Evolutionary conservation across 1,284 basidiomycete species (phyloP).

Genomic region (Ustilago vetiveriae): DNA sequence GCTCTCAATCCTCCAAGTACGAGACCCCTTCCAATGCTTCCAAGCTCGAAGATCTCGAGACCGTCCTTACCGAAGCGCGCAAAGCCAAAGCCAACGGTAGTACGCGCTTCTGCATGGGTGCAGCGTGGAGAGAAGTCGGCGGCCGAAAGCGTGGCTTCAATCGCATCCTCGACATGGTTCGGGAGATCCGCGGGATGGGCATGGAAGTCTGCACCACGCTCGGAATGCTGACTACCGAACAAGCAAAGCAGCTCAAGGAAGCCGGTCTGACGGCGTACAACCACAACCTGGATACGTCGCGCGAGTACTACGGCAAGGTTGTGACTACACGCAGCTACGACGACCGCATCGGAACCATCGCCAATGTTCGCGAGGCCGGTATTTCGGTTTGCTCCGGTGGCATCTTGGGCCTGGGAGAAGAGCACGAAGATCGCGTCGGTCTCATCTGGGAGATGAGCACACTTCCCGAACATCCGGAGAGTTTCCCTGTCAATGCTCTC

Average conservation of each 20-base stretch:
- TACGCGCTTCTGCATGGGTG: constrained; percentile 98
- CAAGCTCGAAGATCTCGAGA: constrained; percentile 87
- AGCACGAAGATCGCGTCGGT: constrained; percentile 87
- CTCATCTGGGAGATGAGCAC: constrained; percentile 91
- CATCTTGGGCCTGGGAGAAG: constrained; percentile 92
- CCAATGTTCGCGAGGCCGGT: constrained; percentile 89
- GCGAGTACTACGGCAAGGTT: constrained; percentile 94
- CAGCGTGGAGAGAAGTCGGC: constrained; percentile 96
- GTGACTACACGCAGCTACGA: constrained; percentile 96
- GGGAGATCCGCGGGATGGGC: constrained; percentile 70
- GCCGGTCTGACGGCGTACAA: constrained; percentile 98
- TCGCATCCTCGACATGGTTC: constrained; percentile 90
- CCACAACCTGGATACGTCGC: constrained; percentile 96
- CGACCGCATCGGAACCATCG: constrained; percentile 88
- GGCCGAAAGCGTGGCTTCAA: constrained; percentile 95
- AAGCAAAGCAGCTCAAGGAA: constrained; percentile 85
- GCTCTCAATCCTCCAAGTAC: constrained; percentile 93
- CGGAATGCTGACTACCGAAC: constrained; percentile 93
- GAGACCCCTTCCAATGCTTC: constrained; percentile 88
- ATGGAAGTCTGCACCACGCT: constrained; percentile 91
- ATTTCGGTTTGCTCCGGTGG: constrained; percentile 98
- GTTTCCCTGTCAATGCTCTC: constrained; percentile 96
- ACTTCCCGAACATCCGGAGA: constrained; percentile 94
- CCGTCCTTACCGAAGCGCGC: constrained; percentile 79
- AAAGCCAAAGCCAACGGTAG: constrained; percentile 95